Conservation (phyloP, 2,329 filamentous ascomycete genomes). For the Alternaria sp. region DNA sequence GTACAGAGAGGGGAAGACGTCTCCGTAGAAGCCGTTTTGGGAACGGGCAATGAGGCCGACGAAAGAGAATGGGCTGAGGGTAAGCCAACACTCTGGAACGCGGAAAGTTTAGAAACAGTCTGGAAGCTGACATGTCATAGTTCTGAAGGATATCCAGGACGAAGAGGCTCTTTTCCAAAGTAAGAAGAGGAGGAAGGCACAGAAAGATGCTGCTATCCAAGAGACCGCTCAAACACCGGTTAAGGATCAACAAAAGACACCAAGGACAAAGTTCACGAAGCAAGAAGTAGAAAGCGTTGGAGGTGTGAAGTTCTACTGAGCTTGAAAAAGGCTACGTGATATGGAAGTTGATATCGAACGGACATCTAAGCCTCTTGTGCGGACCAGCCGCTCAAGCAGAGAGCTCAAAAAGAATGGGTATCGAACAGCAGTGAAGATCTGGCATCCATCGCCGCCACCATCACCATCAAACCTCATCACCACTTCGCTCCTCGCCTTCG, state of each 20-base stretch:
- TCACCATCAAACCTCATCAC: background rate
- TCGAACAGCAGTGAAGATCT: background rate
- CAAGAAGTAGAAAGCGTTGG: conserved; percentile 38
- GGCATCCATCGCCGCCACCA: background rate
- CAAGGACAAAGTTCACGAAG: conserved; percentile 22
- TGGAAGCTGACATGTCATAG: conserved; percentile 48
- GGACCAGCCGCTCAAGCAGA: background rate
- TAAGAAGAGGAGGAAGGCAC: conserved; percentile 44
- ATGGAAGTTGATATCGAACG: background rate
- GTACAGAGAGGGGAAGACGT: conserved; percentile 44
- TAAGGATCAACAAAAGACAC: conserved; percentile 39
- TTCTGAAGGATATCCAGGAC: conserved; percentile 69
- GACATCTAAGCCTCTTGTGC: background rate
- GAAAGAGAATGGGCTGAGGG: conserved; percentile 91
- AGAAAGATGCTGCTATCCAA: conserved; percentile 25
- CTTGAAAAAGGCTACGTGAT: background rate
- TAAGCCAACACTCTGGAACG: conserved; percentile 48
- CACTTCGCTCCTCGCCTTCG: background rate
- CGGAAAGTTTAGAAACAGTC: background rate
- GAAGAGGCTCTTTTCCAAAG: conserved; percentile 63
- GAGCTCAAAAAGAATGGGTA: background rate
- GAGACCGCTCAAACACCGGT: conserved; percentile 5
- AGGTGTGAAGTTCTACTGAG: conserved; percentile 42
- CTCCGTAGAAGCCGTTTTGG: conserved; percentile 82
- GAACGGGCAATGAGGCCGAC: conserved; percentile 74